Percentiles rank a stretch among this genome's conserved stretches.
phyloP scores from a whole-genome alignment of 306 rosid genomes.

The Bauhinia variegata region DNA sequence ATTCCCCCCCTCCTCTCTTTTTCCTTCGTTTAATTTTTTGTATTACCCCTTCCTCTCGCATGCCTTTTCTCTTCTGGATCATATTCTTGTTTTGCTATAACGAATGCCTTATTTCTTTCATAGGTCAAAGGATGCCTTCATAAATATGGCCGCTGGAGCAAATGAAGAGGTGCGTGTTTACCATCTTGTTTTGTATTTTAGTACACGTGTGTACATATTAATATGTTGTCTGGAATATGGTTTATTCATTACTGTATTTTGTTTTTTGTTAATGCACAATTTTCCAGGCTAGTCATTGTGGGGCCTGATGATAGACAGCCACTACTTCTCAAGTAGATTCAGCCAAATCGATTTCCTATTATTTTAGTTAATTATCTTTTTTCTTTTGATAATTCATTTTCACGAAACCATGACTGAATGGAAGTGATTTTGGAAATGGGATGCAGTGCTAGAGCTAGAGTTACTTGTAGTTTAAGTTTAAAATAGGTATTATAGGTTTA shows the following conservation, averaged over 20 bases:
- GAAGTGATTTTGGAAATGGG: no score
- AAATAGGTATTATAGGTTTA: no score
- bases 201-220: background rate
- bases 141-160: constrained; percentile 95
- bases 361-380: background rate
- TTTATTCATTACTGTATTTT: constrained; percentile 13
- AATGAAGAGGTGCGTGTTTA: constrained; percentile 77
- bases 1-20: no score
- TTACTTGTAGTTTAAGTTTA: no score
- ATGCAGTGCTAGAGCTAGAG: no score
- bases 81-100: constrained; percentile 25
- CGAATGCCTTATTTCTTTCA: constrained; percentile 25
- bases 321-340: constrained; percentile 78
- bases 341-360: background rate
- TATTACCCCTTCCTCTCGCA: background rate
- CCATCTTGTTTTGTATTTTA: constrained; percentile 28
- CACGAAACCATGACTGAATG: no score
- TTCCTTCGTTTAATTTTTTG: background rate
- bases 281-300: constrained; percentile 74
- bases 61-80: background rate
- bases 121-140: constrained; percentile 86
- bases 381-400: no score
- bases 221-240: no score
- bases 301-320: constrained; percentile 87
- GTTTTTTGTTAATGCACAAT: constrained; percentile 1